Evolutionary conservation across 495 filamentous ascomycete species (phyloP).

Genomic region (Neurospora sp.): DNA sequence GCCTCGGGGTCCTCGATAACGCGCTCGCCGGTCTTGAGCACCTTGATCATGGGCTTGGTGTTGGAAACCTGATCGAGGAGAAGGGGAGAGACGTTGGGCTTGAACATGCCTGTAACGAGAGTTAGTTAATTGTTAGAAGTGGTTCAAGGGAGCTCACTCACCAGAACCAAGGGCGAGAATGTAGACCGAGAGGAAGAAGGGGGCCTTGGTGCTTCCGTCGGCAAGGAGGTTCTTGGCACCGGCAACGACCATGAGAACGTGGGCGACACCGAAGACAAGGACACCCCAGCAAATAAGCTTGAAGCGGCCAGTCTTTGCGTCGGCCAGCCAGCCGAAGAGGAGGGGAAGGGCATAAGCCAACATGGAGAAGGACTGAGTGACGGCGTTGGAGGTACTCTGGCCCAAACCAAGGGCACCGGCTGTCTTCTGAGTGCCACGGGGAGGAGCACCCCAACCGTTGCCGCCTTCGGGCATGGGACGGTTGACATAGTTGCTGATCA

Average conservation of each 20-base stretch:
- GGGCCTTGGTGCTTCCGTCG: slow-evolving; percentile 42
- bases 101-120: slow-evolving; percentile 40
- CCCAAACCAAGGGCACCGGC: slow-evolving; percentile 52
- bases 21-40: slow-evolving; percentile 35
- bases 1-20: slow-evolving; percentile 51
- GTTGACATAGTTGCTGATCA: slow-evolving; percentile 52
- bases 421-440: slow-evolving; percentile 41
- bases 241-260: slow-evolving; percentile 52
- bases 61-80: slow-evolving; percentile 48
- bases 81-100: slow-evolving; percentile 57
- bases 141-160: slow-evolving; percentile 29
- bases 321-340: slow-evolving; percentile 47
- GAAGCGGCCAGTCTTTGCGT: slow-evolving; percentile 49
- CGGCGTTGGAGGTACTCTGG: slow-evolving; percentile 47
- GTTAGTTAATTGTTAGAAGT: not conserved
- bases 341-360: slow-evolving; percentile 51
- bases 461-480: slow-evolving; percentile 45
- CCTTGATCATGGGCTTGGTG: slow-evolving; percentile 35
- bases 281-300: slow-evolving; percentile 54
- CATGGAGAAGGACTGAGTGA: slow-evolving; percentile 51
- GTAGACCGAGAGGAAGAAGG: slow-evolving; percentile 50
- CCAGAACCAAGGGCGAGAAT: slow-evolving; percentile 55
- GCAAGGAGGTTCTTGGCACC: slow-evolving; percentile 51
- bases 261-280: slow-evolving; percentile 52
- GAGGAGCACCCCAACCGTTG: slow-evolving; percentile 53